Evolutionary conservation across 2,329 filamentous ascomycete genomes (phyloP), one percentile per base, ranked within the genome.

Genomic region (Phialophora tarda): DNA sequence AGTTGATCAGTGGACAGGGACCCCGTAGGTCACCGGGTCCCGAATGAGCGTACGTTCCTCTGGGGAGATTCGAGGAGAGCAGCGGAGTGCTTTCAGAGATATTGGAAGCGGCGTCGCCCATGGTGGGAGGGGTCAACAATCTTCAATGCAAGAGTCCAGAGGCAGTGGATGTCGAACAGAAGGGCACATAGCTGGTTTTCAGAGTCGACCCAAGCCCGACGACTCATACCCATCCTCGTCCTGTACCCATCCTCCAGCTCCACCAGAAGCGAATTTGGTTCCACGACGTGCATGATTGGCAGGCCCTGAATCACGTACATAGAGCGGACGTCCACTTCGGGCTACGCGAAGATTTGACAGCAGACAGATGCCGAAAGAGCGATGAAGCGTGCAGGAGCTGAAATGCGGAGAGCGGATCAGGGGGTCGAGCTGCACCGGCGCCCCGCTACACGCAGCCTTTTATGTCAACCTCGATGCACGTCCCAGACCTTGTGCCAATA

Each of bases 1-100:
- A 73, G 70, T 80, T 81, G 21, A 80, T 72, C 59, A 77, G 76
- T 2, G 78, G 78, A 63, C 78, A 80, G 24, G 78, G 77, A 54
- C 77, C 73, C 60, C 75, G 73, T 23, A 69, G 69, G 66, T 79
- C 75, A 23, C n/a, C 32, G 34, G 50, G 57, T 10, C 56, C 47
- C n/a, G 63, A 38, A 7, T 30, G 47, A 17, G 38, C 11, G 58
- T 61, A 65, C 1, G 50, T 53, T 3, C 50, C 50, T 53, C 26
- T 53, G 3, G n/a, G 23, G 26, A 53, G 21, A 17, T 1, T 53
- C 26, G 24, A 53, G 6, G 50, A 14, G 12, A 53, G 50, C 26
- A 28, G 50, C 21, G 23, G n/a, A 17, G 50, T 53, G 12, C n/a
- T 48, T 23, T 48, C 44, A 21, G 23, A 48, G 44, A 17, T n/a